Evolutionary conservation across 257 asterid species (phyloP).

Genomic region (Verbena officinalis): DNA sequence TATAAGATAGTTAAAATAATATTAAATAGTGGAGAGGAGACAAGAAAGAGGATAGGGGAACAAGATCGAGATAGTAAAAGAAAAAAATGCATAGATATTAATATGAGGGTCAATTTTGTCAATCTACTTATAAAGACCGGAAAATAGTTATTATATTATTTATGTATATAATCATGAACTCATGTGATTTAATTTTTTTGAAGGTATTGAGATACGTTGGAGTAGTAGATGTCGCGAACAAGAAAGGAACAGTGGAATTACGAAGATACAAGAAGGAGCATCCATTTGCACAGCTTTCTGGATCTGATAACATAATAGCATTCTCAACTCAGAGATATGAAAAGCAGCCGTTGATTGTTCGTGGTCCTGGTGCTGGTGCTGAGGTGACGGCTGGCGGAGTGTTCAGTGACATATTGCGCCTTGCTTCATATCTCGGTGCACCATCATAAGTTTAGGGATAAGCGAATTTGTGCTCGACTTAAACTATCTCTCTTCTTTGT

Average conservation of each 20-base stretch:
- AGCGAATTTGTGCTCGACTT: constrained; percentile 10
- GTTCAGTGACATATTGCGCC: constrained; percentile 91
- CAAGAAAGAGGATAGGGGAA: no score
- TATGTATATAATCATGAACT: constrained; percentile 24
- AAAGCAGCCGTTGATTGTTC: constrained; percentile 85
- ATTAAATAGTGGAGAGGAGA: no score
- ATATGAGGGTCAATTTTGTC: no score
- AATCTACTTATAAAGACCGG: no score
- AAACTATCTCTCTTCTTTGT: constrained; percentile 2
- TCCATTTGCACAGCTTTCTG: constrained; percentile 95
- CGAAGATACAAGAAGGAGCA: constrained; percentile 78
- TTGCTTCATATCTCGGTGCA: constrained; percentile 95
- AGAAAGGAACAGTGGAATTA: constrained; percentile 80
- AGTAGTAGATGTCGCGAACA: constrained; percentile 84
- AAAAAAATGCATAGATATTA: no score
- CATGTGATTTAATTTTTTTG: constrained; percentile 31
- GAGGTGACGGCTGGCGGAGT: constrained; percentile 99
- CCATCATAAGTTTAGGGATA: constrained; percentile 59
- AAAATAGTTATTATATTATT: no score
- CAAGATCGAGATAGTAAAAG: no score
- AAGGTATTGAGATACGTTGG: constrained; percentile 97
- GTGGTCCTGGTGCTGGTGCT: constrained; percentile 99
- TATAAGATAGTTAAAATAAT: no score
- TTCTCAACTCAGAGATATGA: constrained; percentile 93
- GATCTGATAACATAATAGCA: constrained; percentile 95